A percentile compares a stretch with the other conserved stretches of the same genome.
Evolutionary conservation across 2,329 filamentous ascomycete species (phyloP).

Genomic region (Macroventuria anomochaeta): DNA sequence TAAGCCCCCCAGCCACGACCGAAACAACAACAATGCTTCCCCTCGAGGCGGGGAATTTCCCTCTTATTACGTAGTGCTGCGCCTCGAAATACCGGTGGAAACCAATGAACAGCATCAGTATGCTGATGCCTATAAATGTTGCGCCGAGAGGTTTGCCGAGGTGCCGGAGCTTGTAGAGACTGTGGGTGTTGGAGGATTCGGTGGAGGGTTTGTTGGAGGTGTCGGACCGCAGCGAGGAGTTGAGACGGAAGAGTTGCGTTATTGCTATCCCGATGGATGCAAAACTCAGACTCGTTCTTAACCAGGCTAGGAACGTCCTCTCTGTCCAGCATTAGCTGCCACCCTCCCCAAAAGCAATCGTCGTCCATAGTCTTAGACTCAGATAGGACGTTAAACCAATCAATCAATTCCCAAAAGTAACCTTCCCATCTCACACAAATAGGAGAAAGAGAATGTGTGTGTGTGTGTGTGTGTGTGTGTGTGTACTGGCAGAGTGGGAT

Average conservation of each 20-base stretch:
- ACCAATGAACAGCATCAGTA: slow-evolving; percentile 75
- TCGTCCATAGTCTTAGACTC: too few species aligned
- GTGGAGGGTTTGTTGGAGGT: slow-evolving; percentile 16
- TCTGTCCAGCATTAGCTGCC: slow-evolving; percentile 60
- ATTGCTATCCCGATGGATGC: slow-evolving; percentile 83
- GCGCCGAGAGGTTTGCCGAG: slow-evolving; percentile 61
- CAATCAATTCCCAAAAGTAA: too few species aligned
- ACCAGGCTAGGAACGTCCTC: slow-evolving; percentile 84
- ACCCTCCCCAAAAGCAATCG: too few species aligned
- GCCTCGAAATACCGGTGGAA: slow-evolving; percentile 80
- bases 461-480: too few species aligned
- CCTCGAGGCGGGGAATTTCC: slow-evolving; percentile 80
- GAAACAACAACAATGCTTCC: slow-evolving; percentile 76
- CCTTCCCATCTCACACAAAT: not conserved
- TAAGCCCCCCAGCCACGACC: slow-evolving; percentile 65
- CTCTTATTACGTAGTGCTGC: slow-evolving; percentile 79
- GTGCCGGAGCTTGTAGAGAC: too few species aligned
- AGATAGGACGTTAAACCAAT: too few species aligned
- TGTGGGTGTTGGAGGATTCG: too few species aligned
- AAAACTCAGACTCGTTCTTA: slow-evolving; percentile 81
- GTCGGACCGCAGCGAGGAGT: slow-evolving; percentile 62
- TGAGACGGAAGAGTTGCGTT: slow-evolving; percentile 84
- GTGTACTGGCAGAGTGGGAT: not conserved
- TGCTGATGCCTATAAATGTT: slow-evolving; percentile 77
- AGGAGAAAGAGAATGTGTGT: not conserved